Base-by-base conservation (phyloP, 2,329 filamentous ascomycete genomes). In the Pseudogymnoascus pannorum region DNA sequence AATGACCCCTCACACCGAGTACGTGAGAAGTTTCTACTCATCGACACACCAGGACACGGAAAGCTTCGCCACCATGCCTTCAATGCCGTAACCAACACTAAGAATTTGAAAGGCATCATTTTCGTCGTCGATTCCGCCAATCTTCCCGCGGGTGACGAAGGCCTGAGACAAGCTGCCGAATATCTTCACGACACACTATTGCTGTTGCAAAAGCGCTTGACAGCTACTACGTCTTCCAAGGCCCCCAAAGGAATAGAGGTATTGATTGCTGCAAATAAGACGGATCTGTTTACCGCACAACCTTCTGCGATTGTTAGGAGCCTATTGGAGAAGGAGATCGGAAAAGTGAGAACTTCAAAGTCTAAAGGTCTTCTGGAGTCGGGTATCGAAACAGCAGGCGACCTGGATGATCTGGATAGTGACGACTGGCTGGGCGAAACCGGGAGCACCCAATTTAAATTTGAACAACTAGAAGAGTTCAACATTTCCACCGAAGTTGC, bases 31-130 rank as follows among this genome's bases (percentile, higher is more conserved):
- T 90, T 94, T 72, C 78, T 89, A 40, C 78, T 97, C 33, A 77
- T 90, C 71, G 94, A 99, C 76, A 97, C 93, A 0, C 94, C 94
- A 0, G 94, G 94, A 38, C 94, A 99, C 77, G 92, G 91, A 69
- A 99, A 99, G 77, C 85, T 99, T 63, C 90, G 94, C 64, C 82
- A 85, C 68, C 79, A 85, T 66, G 86, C 89, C 3, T 78, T 88
- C 62, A 74, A 78, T 42, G 77, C 75, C 60, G 75, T 87, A 24
- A 71, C 74, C 64, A 66, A 69, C 58, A 70, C 73, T 33, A 68
- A 75, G 62, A 81, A 82, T 66, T 77, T 93, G 57, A 82, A 82
- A 40, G 92, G 88, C 16, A 79, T 97, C 59, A 81, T 97, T 59
- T 99, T 93, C 73, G 77, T 97, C 65, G 84, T 96, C n/a, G 94